Evolutionary conservation across 2,329 filamentous ascomycete genomes (phyloP), one percentile per base, ranked within the genome.

Genomic region (Lasiodiplodia citricola): DNA sequence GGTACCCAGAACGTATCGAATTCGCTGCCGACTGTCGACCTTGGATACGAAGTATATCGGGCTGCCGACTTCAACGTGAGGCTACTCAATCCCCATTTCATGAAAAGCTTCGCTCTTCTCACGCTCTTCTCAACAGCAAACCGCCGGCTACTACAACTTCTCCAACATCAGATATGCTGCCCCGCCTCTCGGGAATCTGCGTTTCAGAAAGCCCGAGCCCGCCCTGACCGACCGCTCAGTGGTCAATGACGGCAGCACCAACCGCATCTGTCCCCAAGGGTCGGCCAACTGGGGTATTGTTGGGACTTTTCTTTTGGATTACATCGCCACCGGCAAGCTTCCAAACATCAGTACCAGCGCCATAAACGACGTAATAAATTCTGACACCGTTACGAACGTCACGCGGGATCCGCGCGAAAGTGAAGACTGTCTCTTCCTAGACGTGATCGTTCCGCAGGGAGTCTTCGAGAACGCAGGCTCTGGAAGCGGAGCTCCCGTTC

Each of bases 121-220:
- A 57, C 14, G 2, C 4, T 38, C 25, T 21, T 21, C 31, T 10
- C 31, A 8, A 82, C 84, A 14, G 76, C 73, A 77, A 69, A 77
- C 81, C 0, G 75, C 75, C 21, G 75, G 78, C 28, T 79, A 83
- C 69, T 87, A 86, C 75, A 86, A 84, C 70, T 88, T 88, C 77
- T 83, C 78, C 66, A 87, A 88, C 72, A 87, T 88, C 70, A 82
- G 86, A 54, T 88, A 84, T 75, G 87, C 85, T 7, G 83, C 83
- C 38, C 82, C 87, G 14, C 86, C 87, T 1, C 70, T 84, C 3
- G 85, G 84, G 10, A 73, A 85, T 10, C 74, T 87, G 55, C 80
- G 87, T 31, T 88, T 87, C 71, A 80, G 79, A 23, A 81, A 82
- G 37, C 86, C 87, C 2, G 76, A 78, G 25, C 71, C 77, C 16